Base-by-base conservation (phyloP, 83 land plant genomes). In the Picea engelmannii region DNA sequence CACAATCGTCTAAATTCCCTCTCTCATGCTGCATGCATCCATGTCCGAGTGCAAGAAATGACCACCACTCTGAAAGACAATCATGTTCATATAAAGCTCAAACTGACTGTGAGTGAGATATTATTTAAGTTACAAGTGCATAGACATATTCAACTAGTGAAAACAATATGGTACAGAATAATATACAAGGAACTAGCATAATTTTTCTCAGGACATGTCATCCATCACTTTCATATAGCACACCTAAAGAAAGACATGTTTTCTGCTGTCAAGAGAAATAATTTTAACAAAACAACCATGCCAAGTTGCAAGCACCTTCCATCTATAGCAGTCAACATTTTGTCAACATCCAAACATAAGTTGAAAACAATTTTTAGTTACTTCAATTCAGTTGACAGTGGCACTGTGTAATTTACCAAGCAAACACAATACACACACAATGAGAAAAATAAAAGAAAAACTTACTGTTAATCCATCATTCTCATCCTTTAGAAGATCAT, bases 381-480 rank as follows among this genome's bases (percentile, higher is more conserved):
- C 31, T 11, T 16, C 55, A 75, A 75, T 75, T 75, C 55, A 24
- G 24, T n/a, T 52, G 78, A 75, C 31, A 24, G 11, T 9, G 4
- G 17, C 15, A 75, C 17, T 47, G 3, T n/a, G 27, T 11, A n/a
- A 44, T 35, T 4, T 52, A 35, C 16, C 13, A 23, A 24, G 55
- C 59, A 75, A 15, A 3, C 23, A 52, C 23, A 12, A 52, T 52
- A 49, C n/a, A 75, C 59, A 52, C 31, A 49, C 15, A n/a, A 21
- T 11, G 31, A 13, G 21, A 75, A 47, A 23, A 75, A 52, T 11
- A 58, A 16, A 38, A 35, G 66, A 21, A 55, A 10, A 78, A 12
- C 94, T 68, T 91, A 96, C 99, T 73, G 94, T 87, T 63, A 97
- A 85, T 13, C 99, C 99, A 85, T 97, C 99, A 91, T 97, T 97